These are phyloP conservation scores for Termitomyces sp. DNA, from an alignment of 768 basidiomycete species.

Conservation along the genomic window DNA sequence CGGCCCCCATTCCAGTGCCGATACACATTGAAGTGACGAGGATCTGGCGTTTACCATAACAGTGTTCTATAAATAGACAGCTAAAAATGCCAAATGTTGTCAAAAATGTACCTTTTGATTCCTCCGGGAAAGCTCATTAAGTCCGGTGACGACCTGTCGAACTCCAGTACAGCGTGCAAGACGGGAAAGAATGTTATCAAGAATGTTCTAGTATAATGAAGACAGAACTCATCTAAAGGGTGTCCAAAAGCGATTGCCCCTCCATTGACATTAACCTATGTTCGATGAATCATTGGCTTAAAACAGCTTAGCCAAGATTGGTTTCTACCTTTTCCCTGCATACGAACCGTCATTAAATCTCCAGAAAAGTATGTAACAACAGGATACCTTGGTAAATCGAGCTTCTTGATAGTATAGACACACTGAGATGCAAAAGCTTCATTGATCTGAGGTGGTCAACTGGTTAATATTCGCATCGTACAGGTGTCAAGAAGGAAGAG, in stretches of 20 bases:
- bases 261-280: slow-evolving; percentile 79
- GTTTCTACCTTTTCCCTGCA: slow-evolving; percentile 30
- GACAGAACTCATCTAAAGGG: slow-evolving; percentile 61
- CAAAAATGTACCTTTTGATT: slow-evolving; percentile 49
- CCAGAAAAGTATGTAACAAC: not conserved
- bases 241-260: slow-evolving; percentile 87
- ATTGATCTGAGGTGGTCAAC: slow-evolving; percentile 55
- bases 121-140: slow-evolving; percentile 66
- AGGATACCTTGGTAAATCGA: slow-evolving; percentile 45
- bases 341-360: not conserved
- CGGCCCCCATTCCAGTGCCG: slow-evolving; percentile 90
- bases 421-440: slow-evolving; percentile 88
- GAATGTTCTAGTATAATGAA: not conserved
- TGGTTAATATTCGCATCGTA: not conserved
- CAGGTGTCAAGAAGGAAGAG: not conserved
- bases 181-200: not conserved
- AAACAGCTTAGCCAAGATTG: not conserved
- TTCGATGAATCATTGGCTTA: not conserved
- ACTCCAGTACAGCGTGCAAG: slow-evolving; percentile 73
- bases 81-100: slow-evolving; percentile 9
- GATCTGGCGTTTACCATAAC: slow-evolving; percentile 33
- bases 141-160: slow-evolving; percentile 79
- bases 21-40: slow-evolving; percentile 91
- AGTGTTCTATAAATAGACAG: not conserved
- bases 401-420: slow-evolving; percentile 63